These are phyloP conservation scores for Neopestalotiopsis sp. DNA, from an alignment of 2,329 filamentous ascomycete genomes.

Conservation along the genomic window DNA sequence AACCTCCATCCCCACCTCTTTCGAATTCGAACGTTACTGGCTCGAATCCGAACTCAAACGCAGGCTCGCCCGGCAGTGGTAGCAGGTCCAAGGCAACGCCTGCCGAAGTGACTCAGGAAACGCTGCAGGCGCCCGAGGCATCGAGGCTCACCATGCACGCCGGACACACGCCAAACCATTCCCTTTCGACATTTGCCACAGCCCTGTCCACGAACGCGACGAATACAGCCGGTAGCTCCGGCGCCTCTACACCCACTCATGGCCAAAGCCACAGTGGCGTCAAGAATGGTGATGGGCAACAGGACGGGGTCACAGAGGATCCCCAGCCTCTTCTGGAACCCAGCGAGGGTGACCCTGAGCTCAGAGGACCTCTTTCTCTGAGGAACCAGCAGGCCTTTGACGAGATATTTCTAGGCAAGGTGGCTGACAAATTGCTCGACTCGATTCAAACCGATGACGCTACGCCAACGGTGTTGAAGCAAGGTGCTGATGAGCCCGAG, in stretches of 20 bases:
- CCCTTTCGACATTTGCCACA: constrained; percentile 54
- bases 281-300: constrained; percentile 24
- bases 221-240: constrained; percentile 46
- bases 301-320: constrained; percentile 19
- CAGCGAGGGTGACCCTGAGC: constrained; percentile 46
- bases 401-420: constrained; percentile 55
- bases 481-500: not conserved
- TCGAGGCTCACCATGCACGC: constrained; percentile 65
- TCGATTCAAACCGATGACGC: constrained; percentile 52
- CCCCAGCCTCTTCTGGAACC: constrained; percentile 40
- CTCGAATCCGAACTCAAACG: constrained; percentile 30
- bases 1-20: constrained; percentile 28
- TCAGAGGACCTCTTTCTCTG: constrained; percentile 59
- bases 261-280: constrained; percentile 17
- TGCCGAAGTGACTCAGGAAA: constrained; percentile 49
- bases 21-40: constrained; percentile 33
- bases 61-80: constrained; percentile 29
- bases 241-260: constrained; percentile 43
- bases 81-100: constrained; percentile 33
- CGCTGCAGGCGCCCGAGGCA: constrained; percentile 52
- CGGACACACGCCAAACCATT: constrained; percentile 66
- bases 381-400: constrained; percentile 61
- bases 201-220: constrained; percentile 45
- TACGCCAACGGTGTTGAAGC: constrained; percentile 46
- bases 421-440: constrained; percentile 57